Evolutionary conservation across 345 rosid genomes (phyloP).

Genomic region (Syzygium jambos): DNA sequence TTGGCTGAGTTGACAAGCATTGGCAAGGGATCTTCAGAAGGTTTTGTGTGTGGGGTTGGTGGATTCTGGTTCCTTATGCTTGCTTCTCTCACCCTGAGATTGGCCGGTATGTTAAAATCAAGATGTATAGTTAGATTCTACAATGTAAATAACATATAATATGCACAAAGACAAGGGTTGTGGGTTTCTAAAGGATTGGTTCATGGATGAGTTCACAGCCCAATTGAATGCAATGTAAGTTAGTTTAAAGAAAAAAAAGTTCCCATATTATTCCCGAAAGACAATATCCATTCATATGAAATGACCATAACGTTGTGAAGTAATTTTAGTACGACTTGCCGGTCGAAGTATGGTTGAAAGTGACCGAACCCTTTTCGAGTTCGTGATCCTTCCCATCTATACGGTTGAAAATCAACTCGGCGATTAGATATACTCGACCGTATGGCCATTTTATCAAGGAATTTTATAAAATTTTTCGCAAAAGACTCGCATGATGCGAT

Average conservation of each 20-base stretch:
- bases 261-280: not conserved
- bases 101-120: not conserved
- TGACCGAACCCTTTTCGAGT: not conserved
- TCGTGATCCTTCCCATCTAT: not conserved
- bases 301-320: fast-evolving
- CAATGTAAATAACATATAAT: not conserved
- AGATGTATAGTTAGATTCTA: not conserved
- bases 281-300: not conserved
- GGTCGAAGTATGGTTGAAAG: fast-evolving
- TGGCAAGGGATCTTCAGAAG: not conserved
- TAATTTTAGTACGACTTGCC: not conserved
- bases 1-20: not conserved
- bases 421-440: fast-evolving
- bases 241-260: not conserved
- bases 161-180: not conserved
- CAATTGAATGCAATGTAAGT: not conserved
- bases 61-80: not conserved
- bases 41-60: not conserved
- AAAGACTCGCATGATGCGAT: not conserved
- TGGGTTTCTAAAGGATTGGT: not conserved
- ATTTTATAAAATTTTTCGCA: not conserved
- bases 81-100: not conserved
- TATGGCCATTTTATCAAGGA: not conserved
- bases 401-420: not conserved
- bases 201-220: too few relatives aligned